phyloP scores from a whole-genome alignment of 164 flowering plant species.

The Warburgia ugandensis region DNA sequence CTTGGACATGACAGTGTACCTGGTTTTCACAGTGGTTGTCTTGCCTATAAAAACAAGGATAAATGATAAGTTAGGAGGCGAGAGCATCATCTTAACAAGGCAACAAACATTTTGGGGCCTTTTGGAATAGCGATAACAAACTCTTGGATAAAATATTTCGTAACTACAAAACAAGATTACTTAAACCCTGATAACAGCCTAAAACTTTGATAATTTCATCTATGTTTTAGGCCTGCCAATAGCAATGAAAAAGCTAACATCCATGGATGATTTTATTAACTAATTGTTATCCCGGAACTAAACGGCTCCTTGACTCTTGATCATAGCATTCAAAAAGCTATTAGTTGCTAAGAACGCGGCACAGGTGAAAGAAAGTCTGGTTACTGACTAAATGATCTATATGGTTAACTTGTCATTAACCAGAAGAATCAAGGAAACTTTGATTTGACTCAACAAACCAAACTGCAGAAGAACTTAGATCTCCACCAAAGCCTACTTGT shows the following conservation, averaged over 20 bases:
- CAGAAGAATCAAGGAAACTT: no score
- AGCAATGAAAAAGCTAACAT: neutral
- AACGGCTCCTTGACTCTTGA: no score
- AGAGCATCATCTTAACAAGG: neutral
- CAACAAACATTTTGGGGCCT: neutral
- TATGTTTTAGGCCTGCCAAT: no score
- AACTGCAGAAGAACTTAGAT: neutral
- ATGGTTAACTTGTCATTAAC: no score
- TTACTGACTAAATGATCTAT: neutral
- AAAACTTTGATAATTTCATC: neutral
- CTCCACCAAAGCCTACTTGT: neutral
- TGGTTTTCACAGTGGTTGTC: slow-evolving; percentile 65
- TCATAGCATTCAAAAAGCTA: no score
- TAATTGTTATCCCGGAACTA: no score
- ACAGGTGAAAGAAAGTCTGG: no score
- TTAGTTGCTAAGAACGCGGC: no score
- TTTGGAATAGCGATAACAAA: neutral
- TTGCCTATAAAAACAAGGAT: slow-evolving; percentile 40
- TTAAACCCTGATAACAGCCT: neutral
- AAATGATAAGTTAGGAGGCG: no score
- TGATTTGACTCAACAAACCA: neutral
- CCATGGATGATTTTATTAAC: no score
- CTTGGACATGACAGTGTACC: slow-evolving; percentile 66
- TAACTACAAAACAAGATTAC: neutral
- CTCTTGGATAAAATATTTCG: neutral